phyloP scores from a whole-genome alignment of 371 early-diverging fungal genomes.

The Umbelopsis sp. region DNA sequence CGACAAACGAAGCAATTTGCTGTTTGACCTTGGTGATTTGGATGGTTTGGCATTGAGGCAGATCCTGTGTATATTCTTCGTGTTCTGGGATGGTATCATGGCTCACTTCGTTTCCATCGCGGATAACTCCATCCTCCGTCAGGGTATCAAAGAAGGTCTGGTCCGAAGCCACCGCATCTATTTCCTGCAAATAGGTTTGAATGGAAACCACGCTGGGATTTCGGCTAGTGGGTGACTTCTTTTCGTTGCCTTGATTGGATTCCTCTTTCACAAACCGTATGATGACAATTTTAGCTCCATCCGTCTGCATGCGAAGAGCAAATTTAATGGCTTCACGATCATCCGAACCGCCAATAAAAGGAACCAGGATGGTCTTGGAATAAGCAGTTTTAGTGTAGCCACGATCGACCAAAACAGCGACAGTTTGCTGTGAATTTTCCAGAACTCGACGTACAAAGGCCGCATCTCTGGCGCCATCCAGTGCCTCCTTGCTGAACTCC shows the following conservation, averaged over 20 bases:
- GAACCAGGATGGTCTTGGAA: slow-evolving; percentile 28
- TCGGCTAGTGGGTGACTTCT: not conserved
- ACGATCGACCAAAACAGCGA: slow-evolving; percentile 21
- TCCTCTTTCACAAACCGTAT: not conserved
- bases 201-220: slow-evolving; percentile 7
- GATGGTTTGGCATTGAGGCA: slow-evolving; percentile 1
- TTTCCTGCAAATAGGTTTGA: slow-evolving; percentile 15
- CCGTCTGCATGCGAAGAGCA: slow-evolving; percentile 36
- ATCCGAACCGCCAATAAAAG: slow-evolving; percentile 24
- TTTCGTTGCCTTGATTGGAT: not conserved
- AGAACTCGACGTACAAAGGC: slow-evolving; percentile 51
- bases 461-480: slow-evolving; percentile 46
- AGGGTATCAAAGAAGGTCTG: slow-evolving; percentile 10
- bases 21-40: slow-evolving; percentile 1
- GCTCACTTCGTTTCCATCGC: not conserved
- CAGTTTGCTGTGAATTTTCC: slow-evolving; percentile 34
- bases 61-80: not conserved
- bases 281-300: not conserved
- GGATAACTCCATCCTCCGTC: not conserved
- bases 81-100: not conserved
- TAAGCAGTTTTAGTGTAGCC: slow-evolving; percentile 11
- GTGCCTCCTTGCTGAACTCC: slow-evolving; percentile 12
- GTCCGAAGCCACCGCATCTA: slow-evolving; percentile 6
- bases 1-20: not conserved
- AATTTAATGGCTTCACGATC: slow-evolving; percentile 31